Conservation (phyloP, 73 alveolate genomes). For the Blepharisma japonicum region DNA sequence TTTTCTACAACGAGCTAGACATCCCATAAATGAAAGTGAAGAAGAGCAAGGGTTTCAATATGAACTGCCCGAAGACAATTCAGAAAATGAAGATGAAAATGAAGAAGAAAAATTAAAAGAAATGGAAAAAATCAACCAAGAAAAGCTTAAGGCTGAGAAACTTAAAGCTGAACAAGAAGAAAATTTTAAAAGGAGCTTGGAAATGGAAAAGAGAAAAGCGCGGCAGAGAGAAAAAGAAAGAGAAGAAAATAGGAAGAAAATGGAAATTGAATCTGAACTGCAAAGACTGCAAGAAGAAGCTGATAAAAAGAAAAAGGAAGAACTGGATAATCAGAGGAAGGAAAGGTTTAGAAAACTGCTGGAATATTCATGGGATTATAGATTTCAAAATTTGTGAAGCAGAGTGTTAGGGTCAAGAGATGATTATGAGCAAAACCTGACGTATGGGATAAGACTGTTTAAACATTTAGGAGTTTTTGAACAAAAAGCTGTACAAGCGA, state of each 20-base stretch:
- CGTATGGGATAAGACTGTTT: neutral
- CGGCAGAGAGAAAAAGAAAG: neutral
- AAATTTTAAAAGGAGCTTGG: neutral
- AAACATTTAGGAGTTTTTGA: neutral
- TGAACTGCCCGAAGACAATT: too few species aligned
- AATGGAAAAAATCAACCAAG: neutral
- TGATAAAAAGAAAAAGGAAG: slow-evolving; percentile 5
- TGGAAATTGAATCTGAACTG: neutral
- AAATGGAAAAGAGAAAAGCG: neutral
- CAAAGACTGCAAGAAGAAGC: slow-evolving; percentile 18
- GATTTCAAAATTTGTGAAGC: neutral
- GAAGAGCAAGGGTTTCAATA: too few species aligned
- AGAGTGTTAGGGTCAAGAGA: neutral
- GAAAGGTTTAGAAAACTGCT: slow-evolving; percentile 8
- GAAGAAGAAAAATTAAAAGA: neutral
- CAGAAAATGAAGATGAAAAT: neutral
- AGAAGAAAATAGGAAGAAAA: slow-evolving; percentile 7
- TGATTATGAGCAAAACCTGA: neutral
- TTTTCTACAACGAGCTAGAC: neutral
- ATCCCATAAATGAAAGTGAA: neutral
- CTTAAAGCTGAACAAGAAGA: slow-evolving; percentile 3
- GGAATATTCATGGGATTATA: slow-evolving; percentile 25
- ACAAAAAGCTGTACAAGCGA: neutral
- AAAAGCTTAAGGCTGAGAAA: neutral
- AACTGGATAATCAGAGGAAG: neutral